These are phyloP conservation scores for Penicillium sp. DNA, from an alignment of 2,329 filamentous ascomycete genomes.

Conservation along the genomic window DNA sequence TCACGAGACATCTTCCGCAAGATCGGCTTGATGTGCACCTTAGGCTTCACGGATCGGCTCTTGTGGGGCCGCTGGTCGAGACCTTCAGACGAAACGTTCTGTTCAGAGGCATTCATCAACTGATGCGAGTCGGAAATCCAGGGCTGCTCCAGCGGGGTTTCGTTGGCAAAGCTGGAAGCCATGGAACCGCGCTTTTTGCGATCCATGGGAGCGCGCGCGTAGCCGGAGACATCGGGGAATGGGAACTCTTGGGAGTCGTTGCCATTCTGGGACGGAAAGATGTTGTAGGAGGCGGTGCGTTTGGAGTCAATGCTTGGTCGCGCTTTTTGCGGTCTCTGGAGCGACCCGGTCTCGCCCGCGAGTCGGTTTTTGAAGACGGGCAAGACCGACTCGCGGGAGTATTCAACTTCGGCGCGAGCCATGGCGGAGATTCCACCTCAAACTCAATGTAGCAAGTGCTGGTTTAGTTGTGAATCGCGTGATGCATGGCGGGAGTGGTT, in stretches of 20 bases:
- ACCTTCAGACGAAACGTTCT: constrained; percentile 16
- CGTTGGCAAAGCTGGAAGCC: constrained; percentile 14
- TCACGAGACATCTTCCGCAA: constrained; percentile 55
- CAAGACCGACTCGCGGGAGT: constrained; percentile 15
- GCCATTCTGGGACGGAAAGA: constrained; percentile 7
- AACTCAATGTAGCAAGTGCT: constrained; percentile 7
- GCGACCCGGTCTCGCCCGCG: constrained; percentile 18
- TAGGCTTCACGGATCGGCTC: constrained; percentile 27
- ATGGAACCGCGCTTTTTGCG: constrained; percentile 11
- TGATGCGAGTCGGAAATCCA: constrained; percentile 14
- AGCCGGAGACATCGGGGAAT: constrained; percentile 19
- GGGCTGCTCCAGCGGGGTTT: constrained; percentile 12
- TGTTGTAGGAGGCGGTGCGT: constrained; percentile 10
- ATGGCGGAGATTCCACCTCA: constrained; percentile 12
- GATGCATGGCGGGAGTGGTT: constrained; percentile 17
- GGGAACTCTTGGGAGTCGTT: constrained; percentile 13
- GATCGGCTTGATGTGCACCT: constrained; percentile 57
- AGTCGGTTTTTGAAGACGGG: constrained; percentile 14
- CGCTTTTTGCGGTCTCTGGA: constrained; percentile 10
- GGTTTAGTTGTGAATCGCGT: constrained; percentile 14
- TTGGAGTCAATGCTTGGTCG: constrained; percentile 9
- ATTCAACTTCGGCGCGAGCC: constrained; percentile 18
- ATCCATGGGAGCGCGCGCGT: constrained; percentile 7
- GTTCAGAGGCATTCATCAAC: constrained; percentile 6
- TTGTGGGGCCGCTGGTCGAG: constrained; percentile 23